Conservation (phyloP, 192 early-diverging fungal genomes). For the Coemansia aciculifera region DNA sequence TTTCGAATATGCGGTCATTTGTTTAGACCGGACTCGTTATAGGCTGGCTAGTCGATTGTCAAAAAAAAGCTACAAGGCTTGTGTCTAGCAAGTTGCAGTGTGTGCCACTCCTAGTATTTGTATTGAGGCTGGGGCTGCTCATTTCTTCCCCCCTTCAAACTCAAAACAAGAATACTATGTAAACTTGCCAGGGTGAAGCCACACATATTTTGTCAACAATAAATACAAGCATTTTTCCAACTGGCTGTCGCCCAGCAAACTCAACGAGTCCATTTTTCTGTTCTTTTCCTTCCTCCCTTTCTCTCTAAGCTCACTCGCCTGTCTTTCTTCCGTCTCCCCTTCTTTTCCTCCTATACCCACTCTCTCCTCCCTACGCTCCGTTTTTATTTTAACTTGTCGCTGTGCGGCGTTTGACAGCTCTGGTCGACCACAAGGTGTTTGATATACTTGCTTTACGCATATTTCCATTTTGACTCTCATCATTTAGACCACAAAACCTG, state of each 20-base stretch:
- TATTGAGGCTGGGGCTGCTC: neutral
- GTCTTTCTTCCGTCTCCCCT: neutral
- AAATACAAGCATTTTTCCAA: neutral
- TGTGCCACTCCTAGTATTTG: neutral
- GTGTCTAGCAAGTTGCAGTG: neutral
- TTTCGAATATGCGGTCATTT: neutral
- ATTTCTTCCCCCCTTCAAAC: neutral
- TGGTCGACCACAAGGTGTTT: neutral
- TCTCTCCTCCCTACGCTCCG: slow-evolving; percentile 1
- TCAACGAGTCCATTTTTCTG: slow-evolving; percentile 10
- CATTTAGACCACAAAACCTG: neutral
- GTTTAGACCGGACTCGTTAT: neutral
- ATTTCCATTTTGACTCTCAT: neutral
- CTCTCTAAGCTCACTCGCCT: slow-evolving; percentile 6
- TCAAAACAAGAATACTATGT: slow-evolving; percentile 4
- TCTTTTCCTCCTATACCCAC: neutral
- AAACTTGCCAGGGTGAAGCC: slow-evolving; percentile 5
- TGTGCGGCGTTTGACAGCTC: neutral
- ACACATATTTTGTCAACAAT: slow-evolving; percentile 3
- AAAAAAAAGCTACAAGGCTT: neutral
- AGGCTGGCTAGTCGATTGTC: neutral
- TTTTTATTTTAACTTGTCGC: neutral
- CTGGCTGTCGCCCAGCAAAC: neutral
- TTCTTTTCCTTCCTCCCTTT: neutral
- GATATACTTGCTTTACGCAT: neutral